Evolutionary conservation across 2,329 filamentous ascomycete species (phyloP), one percentile per base, ranked within the genome.

Genomic region (Rhynchosporium secalis): DNA sequence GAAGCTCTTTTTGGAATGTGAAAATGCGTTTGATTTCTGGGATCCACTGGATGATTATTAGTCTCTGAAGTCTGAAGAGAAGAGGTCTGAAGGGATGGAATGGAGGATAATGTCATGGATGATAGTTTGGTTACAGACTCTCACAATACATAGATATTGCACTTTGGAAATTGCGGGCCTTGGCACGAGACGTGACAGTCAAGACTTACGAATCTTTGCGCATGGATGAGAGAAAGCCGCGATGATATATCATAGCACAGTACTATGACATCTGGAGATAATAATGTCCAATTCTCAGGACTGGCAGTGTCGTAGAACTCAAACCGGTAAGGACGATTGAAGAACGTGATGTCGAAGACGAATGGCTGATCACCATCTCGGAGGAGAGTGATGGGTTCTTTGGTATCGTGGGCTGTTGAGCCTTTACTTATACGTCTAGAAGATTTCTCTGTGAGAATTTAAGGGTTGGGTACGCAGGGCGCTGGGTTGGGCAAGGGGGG

Each of bases 211-310:
- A 81, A 75, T 74, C 79, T 76, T 71, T 84, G 79, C 76, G 86
- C 78, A 69, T 86, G 84, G 68, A 85, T 80, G 58, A 87, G 78
- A 68, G 79, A 85, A 48, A 82, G 71, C 47, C 85, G 78, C 65
- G 82, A 81, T 73, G 81, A 83, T 69, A 87, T 85, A 69, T 86
- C 84, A 69, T 83, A 87, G 74, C 85, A 87, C 62, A 87, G 74
- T 33, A 86, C 75, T 56, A 86, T 75, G 36, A 87, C 75, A 71
- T 87, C 81, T 0, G 85, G 85, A 13, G 78, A 78, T 20, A 86
- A 75, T n/a, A 82, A 75, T 52, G 77, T 80, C 85, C 85, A 88
- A 70, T 79, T 82, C 29, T 83, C 80, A 4, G 85, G 83, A 68
- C 78, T 79, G 8, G 81, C 79, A 1, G 84, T 86, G 70, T 87